Base-by-base conservation (phyloP, 495 filamentous ascomycete genomes). In the Corynascus novoguineensis region DNA sequence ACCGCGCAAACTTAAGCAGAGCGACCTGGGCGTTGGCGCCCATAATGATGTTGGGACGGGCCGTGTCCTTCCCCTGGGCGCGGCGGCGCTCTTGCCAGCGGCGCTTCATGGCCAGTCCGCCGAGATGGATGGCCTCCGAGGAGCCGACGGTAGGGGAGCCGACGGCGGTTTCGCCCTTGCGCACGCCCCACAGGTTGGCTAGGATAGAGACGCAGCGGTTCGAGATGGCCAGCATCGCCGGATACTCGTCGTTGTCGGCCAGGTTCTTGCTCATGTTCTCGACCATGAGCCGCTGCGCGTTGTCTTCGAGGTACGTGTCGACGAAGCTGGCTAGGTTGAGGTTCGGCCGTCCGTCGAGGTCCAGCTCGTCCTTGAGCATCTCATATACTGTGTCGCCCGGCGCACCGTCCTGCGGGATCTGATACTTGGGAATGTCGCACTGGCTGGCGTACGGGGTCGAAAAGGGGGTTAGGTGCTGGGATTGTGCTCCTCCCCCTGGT, bases 11-110 rank as follows among this genome's bases (percentile, higher is more conserved):
- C 64, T 90, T 90, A 71, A 87, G 83, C 25, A 90, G 73, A 4
- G 86, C 86, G 6, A 89, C 87, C 64, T 90, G 86, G 15, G 86
- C 85, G 66, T 90, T 90, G 19, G 84, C 77, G 2, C 86, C 87
- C 86, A 90, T 88, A 58, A 90, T 73, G 63, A 90, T 88, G 65
- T 90, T 90, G 7, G 86, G 86, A 32, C 76, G 80, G 9, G 67
- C 70, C 0, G 78, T 79, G 29, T 86, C 81, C 44, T 88, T 85
- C 4, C 85, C 83, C 48, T 78, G 77, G 1, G 72, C 74, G 42
- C 73, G 69, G 24, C 85, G 74, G 55, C 77, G 78, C 61, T 89
- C 83, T 66, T 89, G 86, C 87, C 87, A 89, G 6, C 84, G 76
- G 5, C 86, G 76, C 75, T 89, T 89, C 86, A 90, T 88, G 8